Evolutionary conservation across 2,329 filamentous ascomycete species (phyloP), one percentile per base, ranked within the genome.

Genomic region (Penicillium vulpinum): DNA sequence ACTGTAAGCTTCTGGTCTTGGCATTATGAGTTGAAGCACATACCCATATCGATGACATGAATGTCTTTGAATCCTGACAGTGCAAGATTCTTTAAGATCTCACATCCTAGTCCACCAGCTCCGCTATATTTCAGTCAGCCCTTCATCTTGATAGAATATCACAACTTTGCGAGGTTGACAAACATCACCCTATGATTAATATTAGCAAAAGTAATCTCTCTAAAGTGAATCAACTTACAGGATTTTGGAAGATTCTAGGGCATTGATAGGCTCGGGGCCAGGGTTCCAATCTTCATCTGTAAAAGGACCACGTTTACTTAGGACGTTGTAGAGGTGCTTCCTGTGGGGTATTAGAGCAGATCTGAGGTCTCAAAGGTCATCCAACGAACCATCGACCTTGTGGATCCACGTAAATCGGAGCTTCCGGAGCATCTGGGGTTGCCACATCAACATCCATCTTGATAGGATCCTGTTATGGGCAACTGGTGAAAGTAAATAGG

Each of bases 1-100:
- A 35, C 22, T n/a, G 24, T 53, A 36, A 41, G 55, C 38, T 24
- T 35, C 24, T 8, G 15, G n/a, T 13, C 26, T 13, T 43, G n/a
- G 15, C 9, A 24, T 22, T n/a, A 28, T 8, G 2, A 29, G 24
- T 48, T 21, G 28, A 38, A 16, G n/a, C 5, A 71, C 81, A 57
- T 77, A 89, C 89, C 91, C 94, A 99, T 99, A 77, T 99, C 94
- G 68, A 99, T 97, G 57, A 99, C 94, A 79, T 99, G 92, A 65
- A 99, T 97, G 69, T 96, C 86, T 75, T 90, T 95, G 80, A 99
- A 99, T 28, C 92, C 92, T 2, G 93, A 97, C 51, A 99, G 83
- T 40, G 94, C 94, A 33, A 99, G 83, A 70, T 99, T 91, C 80
- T 99, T 99, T 51, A 99, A 80, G 43, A 99, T 96, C 73, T 99